Base-by-base conservation (phyloP, 2,329 filamentous ascomycete species). In the Apiospora saccharicola region DNA sequence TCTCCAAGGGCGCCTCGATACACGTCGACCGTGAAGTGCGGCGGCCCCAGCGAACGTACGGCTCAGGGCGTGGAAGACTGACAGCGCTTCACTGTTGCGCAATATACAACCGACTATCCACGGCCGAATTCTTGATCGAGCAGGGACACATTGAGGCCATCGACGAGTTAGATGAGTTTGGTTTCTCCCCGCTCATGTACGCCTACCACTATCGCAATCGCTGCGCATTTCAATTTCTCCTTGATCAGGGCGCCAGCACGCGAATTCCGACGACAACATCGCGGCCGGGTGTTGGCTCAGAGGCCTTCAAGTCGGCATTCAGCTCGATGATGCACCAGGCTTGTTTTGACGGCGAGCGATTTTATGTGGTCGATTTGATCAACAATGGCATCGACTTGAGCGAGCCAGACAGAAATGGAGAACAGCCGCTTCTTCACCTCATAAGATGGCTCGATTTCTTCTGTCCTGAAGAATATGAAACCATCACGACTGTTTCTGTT, bases 391-490 rank as follows among this genome's bases (percentile, higher is more conserved):
- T 26, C 30, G 51, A 30, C 10, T 13, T 7, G 4, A 19, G 19
- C 30, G 51, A 57, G 13, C 26, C 26, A 1, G 51, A 34, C 13
- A 16, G 13, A 19, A 30, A 57, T 8, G 51, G 26, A 16, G 24
- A 30, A 34, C 51, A 57, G 26, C 14, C 16, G 2, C 14, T 57
- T 3, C 26, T 57, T 57, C 26, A 30, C 49, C 2, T 4, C 12
- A 30, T 53, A 2, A 30, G n/a, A 13, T 53, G 2, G 4, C 1
- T 53, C 13, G n/a, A 16, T 30, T 30, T 4, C 1, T 4, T 14
- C 24, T 13, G 14, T 7, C 5, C 8, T n/a, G 3, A 6, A 6
- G 1, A 7, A 2, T 4, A 24, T 2, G 22, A 51, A 8, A 1
- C 43, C 12, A 44, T 12, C 43, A 44, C 3, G 2, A 24, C 12